phyloP scores from a whole-genome alignment of 2,329 filamentous ascomycete genomes.

The Penicillium sp. region DNA sequence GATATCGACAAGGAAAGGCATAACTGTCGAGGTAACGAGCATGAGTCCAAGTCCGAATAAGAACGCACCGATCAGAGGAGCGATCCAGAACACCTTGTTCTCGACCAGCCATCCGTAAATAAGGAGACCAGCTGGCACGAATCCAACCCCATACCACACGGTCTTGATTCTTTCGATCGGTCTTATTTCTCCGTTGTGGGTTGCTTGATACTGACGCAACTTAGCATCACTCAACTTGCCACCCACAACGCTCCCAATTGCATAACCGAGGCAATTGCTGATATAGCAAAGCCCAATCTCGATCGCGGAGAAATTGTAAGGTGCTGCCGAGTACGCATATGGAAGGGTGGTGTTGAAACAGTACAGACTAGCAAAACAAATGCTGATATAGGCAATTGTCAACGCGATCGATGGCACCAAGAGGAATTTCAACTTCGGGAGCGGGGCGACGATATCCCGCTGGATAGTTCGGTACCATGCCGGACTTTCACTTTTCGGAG shows the following conservation, averaged over 20 bases:
- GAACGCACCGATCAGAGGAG: not conserved
- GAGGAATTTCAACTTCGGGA: constrained; percentile 35
- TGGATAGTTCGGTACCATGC: not conserved
- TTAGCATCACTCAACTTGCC: constrained; percentile 40
- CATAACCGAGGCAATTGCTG: constrained; percentile 40
- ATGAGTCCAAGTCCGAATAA: constrained; percentile 11
- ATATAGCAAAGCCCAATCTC: constrained; percentile 42
- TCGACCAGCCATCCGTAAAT: constrained; percentile 42
- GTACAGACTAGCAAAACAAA: constrained; percentile 41
- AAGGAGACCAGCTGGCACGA: constrained; percentile 35
- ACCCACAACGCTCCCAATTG: constrained; percentile 37
- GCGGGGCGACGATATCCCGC: not conserved
- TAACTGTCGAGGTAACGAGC: constrained; percentile 13
- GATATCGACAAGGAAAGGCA: constrained; percentile 13
- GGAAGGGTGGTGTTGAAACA: constrained; percentile 43
- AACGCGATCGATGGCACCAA: constrained; percentile 40
- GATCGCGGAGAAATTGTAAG: constrained; percentile 39
- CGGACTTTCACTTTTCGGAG: not conserved
- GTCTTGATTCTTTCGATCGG: constrained; percentile 35
- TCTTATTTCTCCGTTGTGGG: constrained; percentile 42
- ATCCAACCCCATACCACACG: not conserved
- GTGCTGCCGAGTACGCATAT: constrained; percentile 35
- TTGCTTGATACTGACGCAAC: constrained; percentile 39
- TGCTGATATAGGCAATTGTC: constrained; percentile 38
- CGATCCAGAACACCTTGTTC: constrained; percentile 30